Conservation (phyloP, 1,284 basidiomycete species). For the Tranzscheliella williamsii region DNA sequence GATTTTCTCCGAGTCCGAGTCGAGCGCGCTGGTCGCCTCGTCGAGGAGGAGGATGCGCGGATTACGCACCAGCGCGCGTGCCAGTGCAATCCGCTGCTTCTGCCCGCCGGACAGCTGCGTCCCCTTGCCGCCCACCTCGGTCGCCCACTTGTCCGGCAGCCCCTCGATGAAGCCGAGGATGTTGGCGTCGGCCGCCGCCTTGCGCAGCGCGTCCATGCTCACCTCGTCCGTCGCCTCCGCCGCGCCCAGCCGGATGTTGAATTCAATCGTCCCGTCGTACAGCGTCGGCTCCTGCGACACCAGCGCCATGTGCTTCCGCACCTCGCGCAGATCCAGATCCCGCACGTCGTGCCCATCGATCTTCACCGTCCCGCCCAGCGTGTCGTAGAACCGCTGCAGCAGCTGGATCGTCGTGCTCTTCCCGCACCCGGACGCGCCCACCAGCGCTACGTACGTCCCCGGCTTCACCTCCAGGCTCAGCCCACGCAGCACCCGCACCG, state of each 20-base stretch:
- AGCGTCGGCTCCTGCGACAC: slow-evolving; percentile 48
- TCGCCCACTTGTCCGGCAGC: slow-evolving; percentile 65
- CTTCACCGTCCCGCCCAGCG: slow-evolving; percentile 25
- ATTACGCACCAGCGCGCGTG: slow-evolving; percentile 52
- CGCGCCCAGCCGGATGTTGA: slow-evolving; percentile 55
- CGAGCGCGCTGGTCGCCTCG: slow-evolving; percentile 56
- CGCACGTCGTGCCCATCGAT: slow-evolving; percentile 25
- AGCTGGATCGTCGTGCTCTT: slow-evolving; percentile 54
- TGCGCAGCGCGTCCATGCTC: slow-evolving; percentile 42
- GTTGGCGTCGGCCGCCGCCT: slow-evolving; percentile 63
- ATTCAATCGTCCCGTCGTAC: slow-evolving; percentile 43
- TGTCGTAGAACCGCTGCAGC: slow-evolving; percentile 55
- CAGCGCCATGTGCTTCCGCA: slow-evolving; percentile 50
- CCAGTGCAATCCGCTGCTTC: slow-evolving; percentile 51
- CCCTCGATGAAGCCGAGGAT: slow-evolving; percentile 54
- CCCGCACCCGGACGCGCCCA: slow-evolving; percentile 54
- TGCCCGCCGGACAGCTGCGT: slow-evolving; percentile 57
- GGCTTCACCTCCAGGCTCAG: slow-evolving; percentile 22
- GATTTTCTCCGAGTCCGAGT: slow-evolving; percentile 48
- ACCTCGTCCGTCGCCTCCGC: slow-evolving; percentile 42
- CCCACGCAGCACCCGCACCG: slow-evolving; percentile 25
- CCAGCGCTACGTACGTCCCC: slow-evolving; percentile 55
- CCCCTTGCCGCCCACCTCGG: slow-evolving; percentile 50
- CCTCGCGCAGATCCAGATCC: slow-evolving; percentile 11
- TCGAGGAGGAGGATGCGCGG: slow-evolving; percentile 50